Base-by-base conservation (phyloP, 148 eudicot genomes). In the Euryodendron excelsum region DNA sequence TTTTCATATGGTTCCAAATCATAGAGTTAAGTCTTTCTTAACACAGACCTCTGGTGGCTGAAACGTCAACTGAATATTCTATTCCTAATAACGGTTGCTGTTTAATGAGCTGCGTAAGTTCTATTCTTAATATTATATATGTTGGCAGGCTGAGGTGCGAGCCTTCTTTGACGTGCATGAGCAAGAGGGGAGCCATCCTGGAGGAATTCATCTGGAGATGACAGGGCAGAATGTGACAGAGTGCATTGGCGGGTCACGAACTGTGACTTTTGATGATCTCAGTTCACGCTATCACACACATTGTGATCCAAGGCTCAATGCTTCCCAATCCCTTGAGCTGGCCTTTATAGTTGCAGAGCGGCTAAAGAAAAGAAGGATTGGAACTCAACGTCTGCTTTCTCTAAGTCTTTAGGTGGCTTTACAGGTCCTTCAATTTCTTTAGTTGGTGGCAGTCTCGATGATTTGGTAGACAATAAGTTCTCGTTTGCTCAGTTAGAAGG, bases 161-260 rank as follows among this genome's bases (percentile, higher is more conserved):
- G 67, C 67, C 37, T 62, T 62, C 37, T 62, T 62, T 62, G 67
- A 62, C 17, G 67, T 62, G 36, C 67, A 62, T 21, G 67, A 62
- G 67, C 67, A 62, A 62, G 67, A 62, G 31, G 67, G 67, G 36
- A 62, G 67, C 37, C 67, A 62, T 21, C 67, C 67, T 0, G 67
- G 67, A 62, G 67, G 67, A 14, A 15, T 62, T 62, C 67, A 62
- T 28, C 67, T 62, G 14, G 67, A 62, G 67, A 62, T 62, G 67
- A 62, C 67, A 28, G 67, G 67, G 37, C 67, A 62, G 67, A 62
- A 62, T 62, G 67, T 62, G 37, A 62, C 67, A 62, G 67, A 62
- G 31, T 62, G 67, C 67, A 62, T 62, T 31, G 67, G 67, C 31
- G 67, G 67, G 18, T 62, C 67, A 34, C 20, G 36, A 62, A 62